These are phyloP conservation scores for Verbascum thapsus DNA, from an alignment of 257 asterid species.

Conservation along the genomic window DNA sequence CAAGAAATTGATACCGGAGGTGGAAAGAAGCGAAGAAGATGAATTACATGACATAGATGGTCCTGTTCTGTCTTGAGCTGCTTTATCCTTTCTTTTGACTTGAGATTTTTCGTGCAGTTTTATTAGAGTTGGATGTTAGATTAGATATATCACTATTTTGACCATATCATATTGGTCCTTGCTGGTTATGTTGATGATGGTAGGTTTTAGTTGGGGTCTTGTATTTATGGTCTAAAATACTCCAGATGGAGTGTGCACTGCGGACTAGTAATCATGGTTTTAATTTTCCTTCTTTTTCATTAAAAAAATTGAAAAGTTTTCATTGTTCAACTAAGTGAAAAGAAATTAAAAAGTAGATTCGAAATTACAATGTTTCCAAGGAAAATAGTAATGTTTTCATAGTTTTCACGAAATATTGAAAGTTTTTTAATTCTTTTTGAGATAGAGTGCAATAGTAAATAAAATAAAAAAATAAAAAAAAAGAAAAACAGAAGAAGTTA, in stretches of 20 bases:
- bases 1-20: constrained; percentile 54
- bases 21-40: constrained; percentile 63
- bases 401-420: too few relatives aligned
- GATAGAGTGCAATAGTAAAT: too few relatives aligned
- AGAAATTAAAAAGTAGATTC: too few relatives aligned
- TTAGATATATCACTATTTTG: constrained; percentile 25
- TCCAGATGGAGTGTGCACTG: constrained; percentile 14
- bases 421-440: too few relatives aligned
- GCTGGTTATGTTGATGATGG: constrained; percentile 23
- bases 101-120: constrained; percentile 25
- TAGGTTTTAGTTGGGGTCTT: constrained; percentile 19
- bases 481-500: too few relatives aligned
- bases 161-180: constrained; percentile 25
- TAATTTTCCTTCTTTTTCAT: too few relatives aligned
- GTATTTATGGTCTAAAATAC: constrained; percentile 16
- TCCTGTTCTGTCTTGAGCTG: constrained; percentile 14
- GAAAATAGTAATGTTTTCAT: too few relatives aligned
- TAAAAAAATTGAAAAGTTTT: too few relatives aligned
- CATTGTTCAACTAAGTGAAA: too few relatives aligned
- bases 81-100: constrained; percentile 21
- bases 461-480: too few relatives aligned
- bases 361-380: too few relatives aligned
- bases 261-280: too few relatives aligned
- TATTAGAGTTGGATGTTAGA: constrained; percentile 30
- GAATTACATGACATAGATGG: constrained; percentile 22